A percentile compares a stretch with the other conserved stretches of the same genome.
Evolutionary conservation across 352 stramenopile genomes (phyloP).

Genomic region (Blastocystis hominis): DNA sequence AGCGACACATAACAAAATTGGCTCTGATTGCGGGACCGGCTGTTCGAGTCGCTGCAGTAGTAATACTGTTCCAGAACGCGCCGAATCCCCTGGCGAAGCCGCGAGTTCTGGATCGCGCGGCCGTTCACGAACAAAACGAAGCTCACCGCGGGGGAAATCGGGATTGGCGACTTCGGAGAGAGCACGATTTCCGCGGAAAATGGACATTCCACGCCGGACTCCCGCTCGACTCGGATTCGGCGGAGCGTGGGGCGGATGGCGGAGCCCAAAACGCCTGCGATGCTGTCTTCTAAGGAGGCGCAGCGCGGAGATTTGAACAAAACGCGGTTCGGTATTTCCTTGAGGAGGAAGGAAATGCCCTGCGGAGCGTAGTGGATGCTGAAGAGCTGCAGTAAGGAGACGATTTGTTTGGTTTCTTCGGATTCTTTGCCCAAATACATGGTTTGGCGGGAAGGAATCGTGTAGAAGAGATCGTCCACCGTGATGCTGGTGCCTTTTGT

Average conservation of each 20-base stretch:
- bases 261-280: neutral
- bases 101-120: constrained; percentile 80
- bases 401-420: constrained; percentile 33
- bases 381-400: constrained; percentile 11
- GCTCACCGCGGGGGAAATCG: constrained; percentile 55
- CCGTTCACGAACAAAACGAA: constrained; percentile 95
- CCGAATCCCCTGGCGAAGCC: constrained; percentile 78
- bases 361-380: constrained; percentile 66
- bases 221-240: neutral
- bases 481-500: constrained; percentile 69
- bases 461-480: constrained; percentile 96
- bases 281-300: constrained; percentile 3
- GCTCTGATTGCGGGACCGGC: constrained; percentile 61
- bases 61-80: constrained; percentile 40
- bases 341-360: constrained; percentile 77
- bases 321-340: constrained; percentile 7
- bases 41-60: constrained; percentile 45
- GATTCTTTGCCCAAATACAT: constrained; percentile 7
- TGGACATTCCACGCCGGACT: constrained; percentile 11
- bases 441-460: constrained; percentile 81
- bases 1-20: constrained; percentile 95
- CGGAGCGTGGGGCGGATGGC: neutral
- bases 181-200: constrained; percentile 15
- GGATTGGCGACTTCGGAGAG: neutral
- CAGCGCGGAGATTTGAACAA: neutral